Conservation (phyloP, 305 asterid genomes). For the Caryopteris hybrid region DNA sequence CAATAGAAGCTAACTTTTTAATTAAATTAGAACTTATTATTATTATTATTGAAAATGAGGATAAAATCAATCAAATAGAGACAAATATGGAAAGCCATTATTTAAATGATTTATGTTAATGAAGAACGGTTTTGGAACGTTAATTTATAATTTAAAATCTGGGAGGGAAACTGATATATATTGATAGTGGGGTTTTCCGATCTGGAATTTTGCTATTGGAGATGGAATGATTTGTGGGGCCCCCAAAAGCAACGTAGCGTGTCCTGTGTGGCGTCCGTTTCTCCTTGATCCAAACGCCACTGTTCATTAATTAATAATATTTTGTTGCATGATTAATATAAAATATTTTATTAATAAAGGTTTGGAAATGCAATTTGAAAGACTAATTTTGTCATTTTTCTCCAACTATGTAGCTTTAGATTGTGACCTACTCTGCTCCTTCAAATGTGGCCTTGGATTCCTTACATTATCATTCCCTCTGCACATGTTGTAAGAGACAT, state of each 20-base stretch:
- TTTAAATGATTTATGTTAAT: slow-evolving; percentile 12
- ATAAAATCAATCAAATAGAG: slow-evolving; percentile 16
- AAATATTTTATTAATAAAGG: slow-evolving; percentile 1
- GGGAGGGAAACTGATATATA: slow-evolving; percentile 14
- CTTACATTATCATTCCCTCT: slow-evolving; percentile 20
- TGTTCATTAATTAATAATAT: slow-evolving; percentile 14
- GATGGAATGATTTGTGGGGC: slow-evolving; percentile 52
- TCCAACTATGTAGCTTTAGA: slow-evolving; percentile 30
- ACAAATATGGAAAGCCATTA: slow-evolving; percentile 30
- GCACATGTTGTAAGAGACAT: slow-evolving; percentile 10
- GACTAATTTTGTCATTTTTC: slow-evolving; percentile 37
- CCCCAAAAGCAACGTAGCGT: slow-evolving; percentile 23
- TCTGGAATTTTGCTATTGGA: slow-evolving; percentile 45
- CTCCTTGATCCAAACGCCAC: slow-evolving; percentile 24
- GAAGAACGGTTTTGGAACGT: slow-evolving; percentile 43
- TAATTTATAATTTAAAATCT: slow-evolving; percentile 1
- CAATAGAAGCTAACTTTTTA: too few relatives aligned
- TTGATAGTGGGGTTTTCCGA: slow-evolving; percentile 5
- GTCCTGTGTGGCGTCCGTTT: slow-evolving; percentile 47
- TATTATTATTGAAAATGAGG: too few relatives aligned
- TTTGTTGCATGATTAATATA: slow-evolving; percentile 15
- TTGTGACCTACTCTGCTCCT: slow-evolving; percentile 22
- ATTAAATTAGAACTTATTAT: too few relatives aligned
- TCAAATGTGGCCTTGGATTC: slow-evolving; percentile 41
- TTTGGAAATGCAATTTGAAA: slow-evolving; percentile 14